Conservation (phyloP, 129 eudicot genomes). For the Flaveria linearis region DNA sequence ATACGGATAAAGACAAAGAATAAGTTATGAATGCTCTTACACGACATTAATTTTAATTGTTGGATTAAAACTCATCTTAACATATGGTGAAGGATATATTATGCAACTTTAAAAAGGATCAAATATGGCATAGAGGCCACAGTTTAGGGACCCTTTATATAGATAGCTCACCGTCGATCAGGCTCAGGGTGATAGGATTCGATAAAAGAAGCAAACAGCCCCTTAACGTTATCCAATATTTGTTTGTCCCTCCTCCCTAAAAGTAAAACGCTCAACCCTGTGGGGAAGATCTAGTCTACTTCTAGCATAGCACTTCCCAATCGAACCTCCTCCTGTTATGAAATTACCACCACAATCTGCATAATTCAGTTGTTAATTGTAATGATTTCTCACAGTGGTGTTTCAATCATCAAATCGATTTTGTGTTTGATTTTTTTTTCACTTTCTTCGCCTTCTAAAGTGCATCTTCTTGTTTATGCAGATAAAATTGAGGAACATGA, state of each 20-base stretch:
- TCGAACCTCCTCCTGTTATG: background rate
- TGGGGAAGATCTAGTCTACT: background rate
- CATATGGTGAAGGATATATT: too few species aligned
- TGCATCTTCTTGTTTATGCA: conserved; percentile 9
- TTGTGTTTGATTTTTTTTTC: conserved; percentile 13
- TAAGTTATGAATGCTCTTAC: too few species aligned
- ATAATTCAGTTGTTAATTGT: background rate
- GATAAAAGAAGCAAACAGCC: background rate
- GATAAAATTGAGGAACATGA: conserved; percentile 23
- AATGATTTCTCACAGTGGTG: background rate
- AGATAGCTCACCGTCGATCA: background rate
- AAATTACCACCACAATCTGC: conserved; percentile 15
- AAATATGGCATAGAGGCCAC: background rate
- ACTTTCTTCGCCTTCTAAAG: background rate
- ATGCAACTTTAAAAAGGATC: background rate
- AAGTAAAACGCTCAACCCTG: conserved; percentile 9
- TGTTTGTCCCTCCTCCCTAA: conserved; percentile 31
- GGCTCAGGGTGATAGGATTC: background rate
- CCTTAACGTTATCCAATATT: conserved; percentile 32
- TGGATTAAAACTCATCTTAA: too few species aligned
- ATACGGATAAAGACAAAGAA: too few species aligned
- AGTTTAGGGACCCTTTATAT: conserved; percentile 14
- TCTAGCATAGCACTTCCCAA: background rate
- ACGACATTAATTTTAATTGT: too few species aligned
- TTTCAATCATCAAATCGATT: conserved; percentile 15